Evolutionary conservation across 73 alveolate genomes (phyloP), one percentile per base, ranked within the genome.

Genomic region (Paramecium octaurelia): DNA sequence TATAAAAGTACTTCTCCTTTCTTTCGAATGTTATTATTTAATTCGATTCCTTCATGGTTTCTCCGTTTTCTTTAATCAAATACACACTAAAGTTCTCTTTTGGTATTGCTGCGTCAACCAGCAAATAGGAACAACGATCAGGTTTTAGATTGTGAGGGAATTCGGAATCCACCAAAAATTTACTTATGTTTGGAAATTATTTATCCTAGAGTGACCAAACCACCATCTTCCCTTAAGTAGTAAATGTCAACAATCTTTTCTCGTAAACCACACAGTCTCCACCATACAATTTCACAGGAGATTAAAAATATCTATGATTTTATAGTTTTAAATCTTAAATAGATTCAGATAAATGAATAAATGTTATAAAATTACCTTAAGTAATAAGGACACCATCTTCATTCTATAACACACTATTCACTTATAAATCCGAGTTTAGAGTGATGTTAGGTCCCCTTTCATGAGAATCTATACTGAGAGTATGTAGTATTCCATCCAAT

Each of bases 201-300:
- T 46, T 42, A 80, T 80, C 48, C 8, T 40, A 16, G 1, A 80
- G 23, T 42, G 91, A 40, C 91, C 91, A 80, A 40, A 46, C 70
- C 0, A 80, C 64, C 75, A 80, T 44, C 24, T 80, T 44, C 24
- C 91, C 91, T 20, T 42, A 31, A 10, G 8, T 5, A 2, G 70
- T 44, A 35, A 43, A 80, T n/a, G 57, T 80, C 18, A 80, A 12
- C 46, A 43, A 46, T 48, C 91, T 1, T 42, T 80, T 80, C 14
- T 80, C 91, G 23, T 80, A 80, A 4, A 38, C 46, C 9, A 43
- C 16, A 43, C 91, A 80, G 20, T 80, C 91, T 14, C 76, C 91
- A 21, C 5, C 12, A 48, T 16, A 80, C 8, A 80, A 35, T 23
- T 59, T 58, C 4, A 80, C 50, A 1, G 76, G 91, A 11, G 91